phyloP scores from a whole-genome alignment of 2,329 filamentous ascomycete species.

The Dactylellina sp. region DNA sequence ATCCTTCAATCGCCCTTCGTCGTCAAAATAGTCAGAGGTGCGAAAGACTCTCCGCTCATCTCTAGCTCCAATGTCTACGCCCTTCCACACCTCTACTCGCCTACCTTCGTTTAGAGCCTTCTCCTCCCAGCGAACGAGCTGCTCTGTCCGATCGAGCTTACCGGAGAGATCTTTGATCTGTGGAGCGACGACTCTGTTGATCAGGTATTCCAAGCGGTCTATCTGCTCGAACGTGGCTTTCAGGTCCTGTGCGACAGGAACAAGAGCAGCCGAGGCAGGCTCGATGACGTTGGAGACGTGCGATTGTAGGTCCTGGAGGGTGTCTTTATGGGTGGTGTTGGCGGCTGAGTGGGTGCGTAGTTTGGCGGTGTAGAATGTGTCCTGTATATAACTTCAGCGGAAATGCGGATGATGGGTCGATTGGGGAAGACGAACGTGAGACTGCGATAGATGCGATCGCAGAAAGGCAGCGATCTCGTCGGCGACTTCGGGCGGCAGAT shows the following conservation, averaged over 20 bases:
- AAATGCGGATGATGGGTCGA: no score
- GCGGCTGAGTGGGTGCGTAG: conserved; percentile 24
- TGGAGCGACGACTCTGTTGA: conserved; percentile 56
- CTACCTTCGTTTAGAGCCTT: conserved; percentile 58
- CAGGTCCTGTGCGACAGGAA: conserved; percentile 59
- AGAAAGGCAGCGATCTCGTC: conserved; percentile 51
- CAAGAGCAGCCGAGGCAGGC: conserved; percentile 58
- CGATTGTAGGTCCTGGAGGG: conserved; percentile 57
- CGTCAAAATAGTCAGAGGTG: conserved; percentile 58
- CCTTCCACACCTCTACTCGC: conserved; percentile 59
- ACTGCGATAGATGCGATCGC: conserved; percentile 26
- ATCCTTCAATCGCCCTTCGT: conserved; percentile 58
- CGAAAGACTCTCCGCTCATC: conserved; percentile 55
- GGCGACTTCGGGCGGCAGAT: conserved; percentile 39
- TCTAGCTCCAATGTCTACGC: conserved; percentile 47
- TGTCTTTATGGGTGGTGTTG: conserved; percentile 36
- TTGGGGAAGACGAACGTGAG: conserved; percentile 18
- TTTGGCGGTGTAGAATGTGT: conserved; percentile 33
- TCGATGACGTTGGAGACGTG: conserved; percentile 60
- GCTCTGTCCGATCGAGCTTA: conserved; percentile 60
- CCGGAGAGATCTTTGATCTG: conserved; percentile 59
- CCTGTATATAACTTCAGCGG: conserved; percentile 20
- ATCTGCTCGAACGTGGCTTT: conserved; percentile 60
- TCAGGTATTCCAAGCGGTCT: conserved; percentile 59
- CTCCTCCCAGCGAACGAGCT: conserved; percentile 58